Base-by-base conservation (phyloP, 2,329 filamentous ascomycete species). In the Celoporthe dispersa region DNA sequence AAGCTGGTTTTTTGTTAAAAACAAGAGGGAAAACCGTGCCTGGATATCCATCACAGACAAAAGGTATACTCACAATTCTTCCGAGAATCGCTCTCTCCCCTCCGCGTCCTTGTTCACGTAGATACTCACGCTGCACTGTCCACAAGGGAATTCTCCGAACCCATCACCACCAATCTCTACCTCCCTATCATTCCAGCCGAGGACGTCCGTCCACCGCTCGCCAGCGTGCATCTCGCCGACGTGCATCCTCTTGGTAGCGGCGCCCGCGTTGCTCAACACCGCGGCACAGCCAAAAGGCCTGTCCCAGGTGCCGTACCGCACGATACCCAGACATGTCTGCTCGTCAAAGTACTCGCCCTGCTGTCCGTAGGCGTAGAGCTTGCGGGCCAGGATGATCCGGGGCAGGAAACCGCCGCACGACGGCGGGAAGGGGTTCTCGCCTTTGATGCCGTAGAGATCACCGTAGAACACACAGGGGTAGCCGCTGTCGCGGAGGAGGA, bases 381-480 rank as follows among this genome's bases (percentile, higher is more conserved):
- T 90, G 22, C 91, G 84, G 2, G 88, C 88, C 33, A 90, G 84
- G 22, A 87, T 83, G 19, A 93, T 81, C 19, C 85, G 83, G 1
- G 88, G 85, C 4, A 93, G 83, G 57, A 81, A 83, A 5, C 83
- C 84, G 44, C 83, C 83, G 73, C 85, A 88, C 2, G 86, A 82
- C 1, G 88, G 88, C 2, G 82, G 81, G 66, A 83, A 81, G 35
- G 84, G 80, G 70, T 81, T 76, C 69, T 80, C 81, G 67, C 79
- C 78, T 65, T 82, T 80, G 70, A 89, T 87, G 31, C 90, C 90
- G 78, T 91, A 92, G 1, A 92, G 78, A 75, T 93, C 91, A 44
- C 91, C 91, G 78, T 91, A 93, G 79, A 91, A 93, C 44, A 92
- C 80, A 74, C 88, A 92, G 0, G 91, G 91, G 70, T 88, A 87